Evolutionary conservation across 768 basidiomycete genomes (phyloP).

Genomic region (Tricholoma sp.): DNA sequence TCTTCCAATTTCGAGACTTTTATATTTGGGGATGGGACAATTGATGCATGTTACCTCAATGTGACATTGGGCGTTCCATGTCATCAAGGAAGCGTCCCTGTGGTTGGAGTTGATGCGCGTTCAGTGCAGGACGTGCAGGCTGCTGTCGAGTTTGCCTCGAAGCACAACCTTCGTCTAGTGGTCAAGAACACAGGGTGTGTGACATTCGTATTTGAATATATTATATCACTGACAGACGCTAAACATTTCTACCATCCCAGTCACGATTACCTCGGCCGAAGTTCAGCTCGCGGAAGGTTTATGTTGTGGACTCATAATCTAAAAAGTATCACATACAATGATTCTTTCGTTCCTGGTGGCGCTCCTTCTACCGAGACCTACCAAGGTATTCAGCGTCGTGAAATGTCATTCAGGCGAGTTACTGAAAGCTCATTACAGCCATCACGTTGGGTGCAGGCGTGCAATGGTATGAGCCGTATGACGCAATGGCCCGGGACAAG

Average conservation of each 20-base stretch:
- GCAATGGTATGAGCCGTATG: constrained; percentile 33
- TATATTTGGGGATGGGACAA: constrained; percentile 38
- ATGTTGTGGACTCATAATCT: constrained; percentile 37
- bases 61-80: constrained; percentile 35
- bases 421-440: no score
- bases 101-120: constrained; percentile 35
- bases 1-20: constrained; percentile 24
- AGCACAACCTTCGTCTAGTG: constrained; percentile 31
- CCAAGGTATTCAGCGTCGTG: constrained; percentile 5
- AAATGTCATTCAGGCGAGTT: no score
- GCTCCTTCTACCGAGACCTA: constrained; percentile 15
- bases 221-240: no score
- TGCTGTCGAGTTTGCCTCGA: constrained; percentile 31
- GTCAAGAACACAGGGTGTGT: constrained; percentile 31
- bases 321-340: constrained; percentile 27
- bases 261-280: constrained; percentile 41
- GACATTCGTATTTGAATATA: no score
- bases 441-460: constrained; percentile 29
- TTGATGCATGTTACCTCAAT: constrained; percentile 48
- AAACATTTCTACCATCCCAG: constrained; percentile 9
- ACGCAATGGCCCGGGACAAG: constrained; percentile 22
- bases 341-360: constrained; percentile 28
- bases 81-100: constrained; percentile 38
- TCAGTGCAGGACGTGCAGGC: constrained; percentile 33
- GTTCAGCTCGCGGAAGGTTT: constrained; percentile 34